Evolutionary conservation across 139 green algal genomes (phyloP), one percentile per base, ranked within the genome.

Genomic region (Asterochloris erici): DNA sequence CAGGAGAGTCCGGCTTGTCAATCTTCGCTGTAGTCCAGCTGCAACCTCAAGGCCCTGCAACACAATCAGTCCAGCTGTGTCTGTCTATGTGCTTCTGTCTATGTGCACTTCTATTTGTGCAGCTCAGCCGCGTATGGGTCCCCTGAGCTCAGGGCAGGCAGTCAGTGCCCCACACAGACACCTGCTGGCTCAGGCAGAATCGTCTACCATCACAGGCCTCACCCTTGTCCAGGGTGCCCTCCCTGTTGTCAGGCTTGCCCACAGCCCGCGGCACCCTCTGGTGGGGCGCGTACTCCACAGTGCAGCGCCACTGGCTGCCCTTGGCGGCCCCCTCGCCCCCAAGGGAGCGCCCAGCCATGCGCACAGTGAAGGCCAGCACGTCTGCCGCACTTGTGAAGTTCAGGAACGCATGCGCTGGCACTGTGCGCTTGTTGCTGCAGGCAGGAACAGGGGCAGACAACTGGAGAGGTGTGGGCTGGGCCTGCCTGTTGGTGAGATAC

Each of bases 281-380:
- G 71, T 89, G 93, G 0, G 92, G 91, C 0, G 93, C 92, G 81
- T 94, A 96, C 82, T 96, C 92, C 23, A 96, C 91, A 10, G 62
- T 68, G 75, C 87, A 91, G 28, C 81, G 71, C 78, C 73, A 92
- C 87, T 94, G 91, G 19, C 85, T 87, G 29, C 91, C 91, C 38
- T 89, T 90, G 38, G 38, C 38, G 38, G 38, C 38, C 38, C 38
- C 38, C 62, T 87, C 88, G 78, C 81, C 90, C 14, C 94, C 88
- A 82, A 96, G 96, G 0, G 87, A 74, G 54, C 92, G 88, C 12
- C 91, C 91, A 62, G 94, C 90, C 73, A 95, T 92, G 6, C 78
- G 81, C 0, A 81, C 74, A 66, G 91, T 93, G 84, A 96, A 96
- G n/a, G 77, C 86, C 0, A 86, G 78, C n/a, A 94, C 91, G 11